These are phyloP conservation scores for Komagataella populi DNA, from an alignment of 805 yeast genomes.

Conservation along the genomic window DNA sequence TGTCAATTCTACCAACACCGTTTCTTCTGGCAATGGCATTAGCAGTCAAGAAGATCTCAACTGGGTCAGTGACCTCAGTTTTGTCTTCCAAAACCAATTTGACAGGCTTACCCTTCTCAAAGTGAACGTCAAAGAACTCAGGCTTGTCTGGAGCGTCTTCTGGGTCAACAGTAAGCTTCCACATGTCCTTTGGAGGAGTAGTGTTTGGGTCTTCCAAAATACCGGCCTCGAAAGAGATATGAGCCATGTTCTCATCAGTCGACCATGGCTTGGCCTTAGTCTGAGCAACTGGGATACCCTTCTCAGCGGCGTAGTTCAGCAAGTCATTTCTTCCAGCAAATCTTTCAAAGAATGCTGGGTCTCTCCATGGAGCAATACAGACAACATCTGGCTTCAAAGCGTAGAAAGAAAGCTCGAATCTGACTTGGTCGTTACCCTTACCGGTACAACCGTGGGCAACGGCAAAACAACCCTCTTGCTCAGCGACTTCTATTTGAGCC, in stretches of 20 bases:
- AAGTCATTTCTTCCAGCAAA: constrained; percentile 97
- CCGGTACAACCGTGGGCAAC: constrained; percentile 99
- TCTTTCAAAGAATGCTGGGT: constrained; percentile 85
- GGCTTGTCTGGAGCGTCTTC: constrained; percentile 88
- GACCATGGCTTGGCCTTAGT: constrained; percentile 99
- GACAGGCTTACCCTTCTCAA: constrained; percentile 77
- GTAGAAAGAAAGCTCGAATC: constrained; percentile 94
- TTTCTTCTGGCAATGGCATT: constrained; percentile 95
- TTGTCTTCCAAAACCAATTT: constrained; percentile 61
- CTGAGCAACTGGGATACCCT: constrained; percentile 90
- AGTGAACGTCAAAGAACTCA: constrained; percentile 74
- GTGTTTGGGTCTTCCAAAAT: constrained; percentile 97
- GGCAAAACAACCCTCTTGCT: constrained; percentile 95
- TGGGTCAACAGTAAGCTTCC: constrained; percentile 97
- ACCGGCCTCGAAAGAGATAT: constrained; percentile 98
- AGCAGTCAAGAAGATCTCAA: constrained; percentile 84
- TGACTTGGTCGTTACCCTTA: constrained; percentile 98
- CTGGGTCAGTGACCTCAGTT: constrained; percentile 65
- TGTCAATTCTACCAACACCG: constrained; percentile 99
- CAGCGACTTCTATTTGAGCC: constrained; percentile 96
- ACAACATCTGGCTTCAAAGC: constrained; percentile 95
- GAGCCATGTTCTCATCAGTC: constrained; percentile 98
- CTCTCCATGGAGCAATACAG: constrained; percentile 99
- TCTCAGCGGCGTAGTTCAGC: constrained; percentile 84
- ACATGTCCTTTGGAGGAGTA: constrained; percentile 99